phyloP scores from a whole-genome alignment of 306 rosid species.

The Prunus armeniaca region DNA sequence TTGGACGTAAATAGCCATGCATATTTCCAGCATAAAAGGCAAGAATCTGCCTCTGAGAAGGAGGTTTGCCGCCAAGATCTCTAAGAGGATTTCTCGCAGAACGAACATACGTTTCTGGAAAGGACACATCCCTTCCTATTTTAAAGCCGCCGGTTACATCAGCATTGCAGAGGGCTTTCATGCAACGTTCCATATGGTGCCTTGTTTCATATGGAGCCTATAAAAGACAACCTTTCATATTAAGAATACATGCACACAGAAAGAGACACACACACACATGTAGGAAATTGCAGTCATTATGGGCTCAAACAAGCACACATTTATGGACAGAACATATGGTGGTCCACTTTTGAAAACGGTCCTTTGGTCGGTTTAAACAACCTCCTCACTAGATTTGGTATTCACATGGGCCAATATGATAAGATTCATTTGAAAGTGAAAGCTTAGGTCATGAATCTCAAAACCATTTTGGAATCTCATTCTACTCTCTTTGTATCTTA shows the following conservation, averaged over 20 bases:
- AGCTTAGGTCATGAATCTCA: neutral
- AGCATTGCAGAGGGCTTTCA: slow-evolving; percentile 90
- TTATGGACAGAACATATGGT: neutral
- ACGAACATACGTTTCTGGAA: slow-evolving; percentile 81
- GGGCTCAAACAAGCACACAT: neutral
- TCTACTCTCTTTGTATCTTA: neutral
- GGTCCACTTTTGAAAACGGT: neutral
- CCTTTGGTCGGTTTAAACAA: neutral
- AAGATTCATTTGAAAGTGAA: neutral
- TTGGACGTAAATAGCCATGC: slow-evolving; percentile 79
- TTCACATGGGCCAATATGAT: neutral
- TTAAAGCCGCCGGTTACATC: slow-evolving; percentile 86
- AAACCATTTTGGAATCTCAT: no score
- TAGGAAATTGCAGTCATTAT: neutral
- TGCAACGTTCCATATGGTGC: slow-evolving; percentile 96
- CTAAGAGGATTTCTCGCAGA: slow-evolving; percentile 67
- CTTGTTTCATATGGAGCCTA: slow-evolving; percentile 96
- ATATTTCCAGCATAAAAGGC: slow-evolving; percentile 88
- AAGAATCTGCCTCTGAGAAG: slow-evolving; percentile 61
- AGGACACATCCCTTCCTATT: slow-evolving; percentile 85
- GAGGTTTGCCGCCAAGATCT: slow-evolving; percentile 80
- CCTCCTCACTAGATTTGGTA: neutral
- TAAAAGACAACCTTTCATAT: slow-evolving; percentile 15
- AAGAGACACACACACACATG: neutral
- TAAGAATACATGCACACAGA: slow-evolving; percentile 1